phyloP scores from a whole-genome alignment of 2,329 filamentous ascomycete genomes.

The Hyphodiscus sp. region DNA sequence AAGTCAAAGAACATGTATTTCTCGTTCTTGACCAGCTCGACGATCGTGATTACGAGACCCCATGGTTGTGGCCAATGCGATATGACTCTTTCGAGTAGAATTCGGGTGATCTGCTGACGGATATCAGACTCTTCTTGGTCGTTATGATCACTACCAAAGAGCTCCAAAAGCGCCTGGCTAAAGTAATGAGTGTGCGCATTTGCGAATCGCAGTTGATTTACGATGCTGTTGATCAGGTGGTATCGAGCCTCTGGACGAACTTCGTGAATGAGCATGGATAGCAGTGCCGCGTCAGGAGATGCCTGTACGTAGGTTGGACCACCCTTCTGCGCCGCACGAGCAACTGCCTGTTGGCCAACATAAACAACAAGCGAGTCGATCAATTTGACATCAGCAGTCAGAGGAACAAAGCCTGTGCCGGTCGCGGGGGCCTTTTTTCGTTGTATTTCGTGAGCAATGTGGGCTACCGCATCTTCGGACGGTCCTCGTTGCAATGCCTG shows the following conservation, averaged over 20 bases:
- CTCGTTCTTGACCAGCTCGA: conserved; percentile 87
- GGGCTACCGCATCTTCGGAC: conserved; percentile 66
- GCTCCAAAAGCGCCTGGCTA: conserved; percentile 73
- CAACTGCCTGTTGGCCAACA: conserved; percentile 67
- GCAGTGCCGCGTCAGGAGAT: conserved; percentile 61
- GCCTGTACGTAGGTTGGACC: conserved; percentile 57
- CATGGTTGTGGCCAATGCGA: conserved; percentile 91
- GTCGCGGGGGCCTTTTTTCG: conserved; percentile 51
- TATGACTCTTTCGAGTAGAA: conserved; percentile 80
- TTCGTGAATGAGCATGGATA: conserved; percentile 72
- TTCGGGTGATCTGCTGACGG: conserved; percentile 82
- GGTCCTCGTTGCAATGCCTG: conserved; percentile 54
- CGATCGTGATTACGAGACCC: conserved; percentile 82
- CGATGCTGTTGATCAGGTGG: conserved; percentile 74
- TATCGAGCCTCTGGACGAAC: conserved; percentile 74
- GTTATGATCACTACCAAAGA: conserved; percentile 71
- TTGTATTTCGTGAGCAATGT: conserved; percentile 68
- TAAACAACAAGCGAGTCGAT: conserved; percentile 81
- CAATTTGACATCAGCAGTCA: conserved; percentile 63
- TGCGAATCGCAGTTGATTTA: conserved; percentile 87
- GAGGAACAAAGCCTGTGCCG: conserved; percentile 58
- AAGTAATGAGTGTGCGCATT: conserved; percentile 92
- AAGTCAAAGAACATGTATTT: conserved; percentile 89
- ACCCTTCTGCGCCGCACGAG: conserved; percentile 49
- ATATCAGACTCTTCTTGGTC: conserved; percentile 75